phyloP scores from a whole-genome alignment of 257 asterid genomes.

The Plantago elongata region DNA sequence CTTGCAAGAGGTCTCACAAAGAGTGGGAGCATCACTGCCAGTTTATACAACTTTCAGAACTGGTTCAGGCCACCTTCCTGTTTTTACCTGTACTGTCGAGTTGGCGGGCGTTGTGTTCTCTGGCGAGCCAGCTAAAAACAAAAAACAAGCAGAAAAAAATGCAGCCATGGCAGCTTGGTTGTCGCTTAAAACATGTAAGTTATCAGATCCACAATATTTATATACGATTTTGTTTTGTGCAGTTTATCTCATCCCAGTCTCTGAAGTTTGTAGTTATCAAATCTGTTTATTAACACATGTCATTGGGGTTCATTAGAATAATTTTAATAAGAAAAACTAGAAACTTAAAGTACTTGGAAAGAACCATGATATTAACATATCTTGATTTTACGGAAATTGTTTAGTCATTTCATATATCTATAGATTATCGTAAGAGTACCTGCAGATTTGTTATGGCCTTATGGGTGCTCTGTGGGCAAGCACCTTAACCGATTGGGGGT shows the following conservation, averaged over 20 bases:
- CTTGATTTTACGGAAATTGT: constrained; percentile 1
- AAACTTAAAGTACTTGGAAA: neutral
- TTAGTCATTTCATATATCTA: neutral
- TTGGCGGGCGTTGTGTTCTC: constrained; percentile 66
- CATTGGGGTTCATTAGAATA: neutral
- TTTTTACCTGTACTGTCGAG: constrained; percentile 65
- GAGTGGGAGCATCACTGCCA: constrained; percentile 74
- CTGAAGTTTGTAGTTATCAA: neutral
- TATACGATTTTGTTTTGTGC: constrained; percentile 3
- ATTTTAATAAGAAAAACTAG: neutral
- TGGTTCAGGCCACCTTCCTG: constrained; percentile 74
- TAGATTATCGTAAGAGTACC: too few species aligned
- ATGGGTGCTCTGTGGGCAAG: too few species aligned
- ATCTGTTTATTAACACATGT: neutral
- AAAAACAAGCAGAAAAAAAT: constrained; percentile 83
- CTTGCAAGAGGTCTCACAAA: constrained; percentile 76
- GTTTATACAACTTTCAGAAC: constrained; percentile 62
- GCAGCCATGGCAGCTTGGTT: constrained; percentile 91
- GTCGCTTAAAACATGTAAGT: constrained; percentile 63
- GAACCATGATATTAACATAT: neutral
- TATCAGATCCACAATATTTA: constrained; percentile 12
- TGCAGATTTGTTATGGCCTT: too few species aligned
- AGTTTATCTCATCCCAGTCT: neutral
- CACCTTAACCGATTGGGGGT: too few species aligned
- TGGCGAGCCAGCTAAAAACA: constrained; percentile 79